Evolutionary conservation across 768 basidiomycete species (phyloP).

Genomic region (Jaapia argillacea): DNA sequence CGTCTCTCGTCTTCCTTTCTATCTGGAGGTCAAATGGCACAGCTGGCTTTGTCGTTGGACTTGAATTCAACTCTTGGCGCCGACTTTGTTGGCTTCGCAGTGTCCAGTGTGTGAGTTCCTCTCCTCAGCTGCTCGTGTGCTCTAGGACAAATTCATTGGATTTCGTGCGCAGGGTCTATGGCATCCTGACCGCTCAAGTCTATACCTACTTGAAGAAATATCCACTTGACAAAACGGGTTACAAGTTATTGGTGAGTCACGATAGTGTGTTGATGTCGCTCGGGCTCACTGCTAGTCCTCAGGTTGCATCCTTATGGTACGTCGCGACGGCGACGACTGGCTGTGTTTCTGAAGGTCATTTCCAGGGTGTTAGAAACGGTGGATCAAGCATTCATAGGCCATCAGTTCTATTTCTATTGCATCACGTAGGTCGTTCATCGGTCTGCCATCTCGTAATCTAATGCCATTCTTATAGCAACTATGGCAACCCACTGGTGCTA

Average conservation of each 20-base stretch:
- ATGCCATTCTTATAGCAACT: constrained; percentile 10
- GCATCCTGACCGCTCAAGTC: constrained; percentile 42
- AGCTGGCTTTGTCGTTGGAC: too few relatives aligned
- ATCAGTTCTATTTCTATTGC: constrained; percentile 43
- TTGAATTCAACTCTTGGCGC: constrained; percentile 49
- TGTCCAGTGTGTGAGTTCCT: constrained; percentile 27
- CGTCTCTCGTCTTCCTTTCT: too few relatives aligned
- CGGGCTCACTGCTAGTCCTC: neutral
- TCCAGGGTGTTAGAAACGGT: constrained; percentile 34
- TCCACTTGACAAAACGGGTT: constrained; percentile 38
- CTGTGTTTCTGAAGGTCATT: too few relatives aligned
- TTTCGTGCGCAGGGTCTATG: constrained; percentile 31
- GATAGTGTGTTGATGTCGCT: neutral
- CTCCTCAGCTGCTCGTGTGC: neutral
- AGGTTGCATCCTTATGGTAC: constrained; percentile 26
- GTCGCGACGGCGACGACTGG: too few relatives aligned
- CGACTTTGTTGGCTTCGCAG: constrained; percentile 45
- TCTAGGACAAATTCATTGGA: neutral
- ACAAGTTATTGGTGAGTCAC: constrained; percentile 40
- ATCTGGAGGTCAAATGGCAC: too few relatives aligned
- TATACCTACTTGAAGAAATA: constrained; percentile 47
- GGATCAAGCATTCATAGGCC: constrained; percentile 42
- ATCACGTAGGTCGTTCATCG: constrained; percentile 32
- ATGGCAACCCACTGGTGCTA: constrained; percentile 13
- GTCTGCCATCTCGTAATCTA: neutral